Evolutionary conservation across 345 rosid genomes (phyloP), one percentile per base, ranked within the genome.

Genomic region (Populus euphratica): DNA sequence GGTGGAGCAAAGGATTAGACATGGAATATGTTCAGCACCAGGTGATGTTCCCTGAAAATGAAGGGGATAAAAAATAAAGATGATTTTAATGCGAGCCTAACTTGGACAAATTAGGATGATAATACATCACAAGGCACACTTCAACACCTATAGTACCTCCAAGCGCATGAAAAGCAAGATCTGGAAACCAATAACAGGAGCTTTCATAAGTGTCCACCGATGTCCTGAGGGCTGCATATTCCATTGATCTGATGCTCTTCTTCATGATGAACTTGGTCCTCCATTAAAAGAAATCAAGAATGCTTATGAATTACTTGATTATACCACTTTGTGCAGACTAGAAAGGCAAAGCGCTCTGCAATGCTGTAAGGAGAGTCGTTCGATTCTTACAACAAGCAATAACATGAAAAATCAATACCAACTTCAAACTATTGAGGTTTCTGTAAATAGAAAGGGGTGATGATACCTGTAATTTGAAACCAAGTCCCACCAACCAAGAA

Each of bases 401-500:
- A 61, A 36, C 5, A 23, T 23, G 12, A 38, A 39, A 4, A 50
- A 54, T 36, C 64, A 63, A 80, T 68, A 43, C 27, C 49, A 73
- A 10, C n/a, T 2, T 21, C n/a, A 41, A 9, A 41, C 12, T 1
- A 41, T 41, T 10, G 13, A 41, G 23, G 63, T n/a, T 9, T 59
- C 13, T 50, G 36, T 25, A 73, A 80, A 75, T 44, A 66, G 43
- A 59, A 80, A 27, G 74, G 33, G 44, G 13, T 56, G 72, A 56
- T 33, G 25, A 75, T 91, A 91, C 96, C 99, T 94, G 25, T 86
- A 95, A 76, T 91, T 93, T 83, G 91, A 91, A 83, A 93, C 90
- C 72, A 95, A 88, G 83, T 90, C 98, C 98, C 98, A 94, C 98
- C 97, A 94, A 82, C 95, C 95, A 75, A 94, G 85, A 31, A 92